Conservation (phyloP, 257 asterid species). For the Vinca minor region DNA sequence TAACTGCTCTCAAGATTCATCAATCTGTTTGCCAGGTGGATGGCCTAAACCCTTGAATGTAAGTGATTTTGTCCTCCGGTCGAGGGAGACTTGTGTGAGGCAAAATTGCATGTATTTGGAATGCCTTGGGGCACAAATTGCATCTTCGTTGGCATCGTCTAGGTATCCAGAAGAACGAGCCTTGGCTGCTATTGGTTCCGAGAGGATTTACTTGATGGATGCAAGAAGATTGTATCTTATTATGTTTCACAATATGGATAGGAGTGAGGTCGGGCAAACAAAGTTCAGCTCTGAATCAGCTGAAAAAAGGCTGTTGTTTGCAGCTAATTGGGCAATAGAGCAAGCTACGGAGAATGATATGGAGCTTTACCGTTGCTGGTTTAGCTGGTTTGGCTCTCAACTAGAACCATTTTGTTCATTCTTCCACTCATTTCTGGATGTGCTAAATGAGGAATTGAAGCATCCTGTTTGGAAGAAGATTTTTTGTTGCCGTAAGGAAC, state of each 20-base stretch:
- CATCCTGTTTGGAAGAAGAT: conserved; percentile 70
- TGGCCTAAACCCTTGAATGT: conserved; percentile 82
- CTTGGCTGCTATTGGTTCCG: conserved; percentile 23
- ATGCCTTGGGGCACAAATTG: conserved; percentile 53
- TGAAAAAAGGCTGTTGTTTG: conserved; percentile 48
- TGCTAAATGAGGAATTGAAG: conserved; percentile 43
- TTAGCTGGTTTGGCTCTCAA: conserved; percentile 58
- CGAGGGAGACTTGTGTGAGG: conserved; percentile 59
- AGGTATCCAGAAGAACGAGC: conserved; percentile 23
- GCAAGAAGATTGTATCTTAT: conserved; percentile 27
- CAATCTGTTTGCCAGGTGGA: conserved; percentile 67
- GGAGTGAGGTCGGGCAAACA: conserved; percentile 19
- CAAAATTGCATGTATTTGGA: conserved; percentile 65
- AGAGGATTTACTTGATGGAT: conserved; percentile 43
- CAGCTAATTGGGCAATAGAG: conserved; percentile 89
- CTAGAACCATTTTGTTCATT: conserved; percentile 42
- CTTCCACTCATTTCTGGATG: conserved; percentile 36
- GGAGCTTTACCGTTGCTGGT: conserved; percentile 57
- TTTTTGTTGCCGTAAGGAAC: conserved; percentile 34
- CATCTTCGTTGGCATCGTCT: conserved; percentile 24
- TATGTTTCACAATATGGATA: conserved; percentile 39
- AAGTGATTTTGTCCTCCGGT: conserved; percentile 51
- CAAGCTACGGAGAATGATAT: conserved; percentile 74
- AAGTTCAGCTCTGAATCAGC: conserved; percentile 35
- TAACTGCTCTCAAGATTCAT: conserved; percentile 37